These are phyloP conservation scores for Lanmaoa rubissima DNA, from an alignment of 768 basidiomycete genomes.

Conservation along the genomic window DNA sequence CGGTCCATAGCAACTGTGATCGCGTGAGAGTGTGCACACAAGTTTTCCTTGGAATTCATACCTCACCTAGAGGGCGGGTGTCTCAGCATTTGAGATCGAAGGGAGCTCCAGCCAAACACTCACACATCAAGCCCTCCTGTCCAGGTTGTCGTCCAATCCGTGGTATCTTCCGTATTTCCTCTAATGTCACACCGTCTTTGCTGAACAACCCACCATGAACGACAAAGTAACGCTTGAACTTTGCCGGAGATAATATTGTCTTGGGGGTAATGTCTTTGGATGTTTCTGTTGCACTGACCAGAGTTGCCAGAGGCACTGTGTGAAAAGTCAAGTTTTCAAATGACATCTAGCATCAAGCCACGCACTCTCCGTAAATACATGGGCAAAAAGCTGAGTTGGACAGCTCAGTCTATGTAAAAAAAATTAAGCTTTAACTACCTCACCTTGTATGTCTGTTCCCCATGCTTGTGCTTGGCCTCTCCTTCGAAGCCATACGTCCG, in stretches of 20 bases:
- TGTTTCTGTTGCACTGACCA: conserved; percentile 69
- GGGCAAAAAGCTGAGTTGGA: conserved; percentile 71
- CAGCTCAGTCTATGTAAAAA: conserved; percentile 1
- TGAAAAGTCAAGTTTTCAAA: conserved; percentile 7
- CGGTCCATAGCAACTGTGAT: conserved; percentile 86
- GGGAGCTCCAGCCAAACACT: conserved; percentile 27
- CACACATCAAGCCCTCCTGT: conserved; percentile 93
- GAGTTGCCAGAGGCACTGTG: conserved; percentile 85
- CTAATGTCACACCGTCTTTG: conserved; percentile 90
- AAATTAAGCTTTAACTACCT: not conserved
- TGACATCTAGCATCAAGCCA: not conserved
- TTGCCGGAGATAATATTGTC: conserved; percentile 79
- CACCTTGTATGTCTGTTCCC: conserved; percentile 92
- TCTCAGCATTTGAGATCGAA: conserved; percentile 10
- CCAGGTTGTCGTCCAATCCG: conserved; percentile 90
- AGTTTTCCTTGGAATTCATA: conserved; percentile 28
- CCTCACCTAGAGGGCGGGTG: conserved; percentile 52
- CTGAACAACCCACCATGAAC: conserved; percentile 97
- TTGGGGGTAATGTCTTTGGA: conserved; percentile 40
- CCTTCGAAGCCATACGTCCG: conserved; percentile 91
- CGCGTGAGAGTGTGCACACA: conserved; percentile 4
- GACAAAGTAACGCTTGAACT: conserved; percentile 86
- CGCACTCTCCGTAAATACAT: conserved; percentile 88
- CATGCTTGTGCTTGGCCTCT: conserved; percentile 95
- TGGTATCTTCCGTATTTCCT: conserved; percentile 86